A percentile compares a stretch with the other conserved stretches of the same genome.
Conservation (phyloP, 225 moss, liverwort and hornwort species). For the Ulota crispa region DNA sequence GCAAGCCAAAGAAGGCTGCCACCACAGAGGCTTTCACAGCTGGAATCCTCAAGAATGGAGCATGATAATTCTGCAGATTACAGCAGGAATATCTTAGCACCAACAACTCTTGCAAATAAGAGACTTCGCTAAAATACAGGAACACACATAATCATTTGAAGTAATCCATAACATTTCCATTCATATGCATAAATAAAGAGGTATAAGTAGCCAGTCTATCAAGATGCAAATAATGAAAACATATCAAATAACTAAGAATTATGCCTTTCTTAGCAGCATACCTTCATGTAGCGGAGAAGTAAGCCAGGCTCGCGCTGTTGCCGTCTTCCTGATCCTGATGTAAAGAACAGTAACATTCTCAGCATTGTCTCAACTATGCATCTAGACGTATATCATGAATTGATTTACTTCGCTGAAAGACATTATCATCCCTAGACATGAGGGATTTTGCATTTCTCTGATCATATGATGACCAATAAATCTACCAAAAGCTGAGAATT, state of each 20-base stretch:
- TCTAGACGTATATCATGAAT: background rate
- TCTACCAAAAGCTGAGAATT: slow-evolving; percentile 1
- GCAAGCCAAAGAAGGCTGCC: slow-evolving; percentile 72
- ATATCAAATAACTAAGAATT: background rate
- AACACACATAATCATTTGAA: background rate
- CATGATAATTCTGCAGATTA: slow-evolving; percentile 76
- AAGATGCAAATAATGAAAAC: background rate
- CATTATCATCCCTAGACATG: background rate
- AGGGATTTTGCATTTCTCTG: background rate
- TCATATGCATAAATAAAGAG: background rate
- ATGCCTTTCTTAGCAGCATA: slow-evolving; percentile 24
- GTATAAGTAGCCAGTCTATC: background rate
- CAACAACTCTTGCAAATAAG: background rate
- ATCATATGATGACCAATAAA: background rate
- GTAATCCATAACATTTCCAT: slow-evolving; percentile 4
- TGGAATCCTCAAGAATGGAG: slow-evolving; percentile 67
- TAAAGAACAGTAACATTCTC: slow-evolving; percentile 12
- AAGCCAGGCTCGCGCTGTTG: slow-evolving; percentile 58
- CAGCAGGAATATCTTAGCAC: slow-evolving; percentile 10
- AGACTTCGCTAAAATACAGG: background rate
- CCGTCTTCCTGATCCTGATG: slow-evolving; percentile 46
- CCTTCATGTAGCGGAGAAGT: slow-evolving; percentile 82
- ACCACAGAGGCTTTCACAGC: slow-evolving; percentile 82
- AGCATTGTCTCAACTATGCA: slow-evolving; percentile 16
- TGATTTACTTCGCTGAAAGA: background rate